phyloP scores from a whole-genome alignment of 208 protist genomes.

The Porcisia hertigi region DNA sequence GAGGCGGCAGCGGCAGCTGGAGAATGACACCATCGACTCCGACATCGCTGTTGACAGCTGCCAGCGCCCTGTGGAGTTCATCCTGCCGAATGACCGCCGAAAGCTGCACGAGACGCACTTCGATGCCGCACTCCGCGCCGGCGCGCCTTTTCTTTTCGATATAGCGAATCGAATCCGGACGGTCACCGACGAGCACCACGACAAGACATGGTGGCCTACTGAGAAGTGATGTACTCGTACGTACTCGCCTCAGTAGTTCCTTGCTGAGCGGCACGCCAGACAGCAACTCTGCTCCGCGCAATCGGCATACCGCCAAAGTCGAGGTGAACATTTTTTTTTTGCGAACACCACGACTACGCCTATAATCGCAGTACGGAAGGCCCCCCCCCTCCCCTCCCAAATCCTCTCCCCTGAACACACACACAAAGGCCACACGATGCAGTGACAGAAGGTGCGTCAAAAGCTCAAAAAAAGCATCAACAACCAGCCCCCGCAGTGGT shows the following conservation, averaged over 20 bases:
- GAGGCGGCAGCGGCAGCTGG: slow-evolving; percentile 93
- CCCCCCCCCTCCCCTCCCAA: background rate
- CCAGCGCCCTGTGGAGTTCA: slow-evolving; percentile 45
- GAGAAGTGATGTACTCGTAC: slow-evolving; percentile 31
- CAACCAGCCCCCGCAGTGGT: too few species aligned
- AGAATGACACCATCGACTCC: slow-evolving; percentile 81
- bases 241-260: slow-evolving; percentile 41
- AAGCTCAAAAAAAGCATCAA: background rate
- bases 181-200: slow-evolving; percentile 93
- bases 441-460: background rate
- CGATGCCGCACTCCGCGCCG: slow-evolving; percentile 52
- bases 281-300: slow-evolving; percentile 40
- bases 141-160: slow-evolving; percentile 53
- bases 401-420: background rate
- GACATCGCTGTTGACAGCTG: slow-evolving; percentile 35
- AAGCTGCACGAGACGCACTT: slow-evolving; percentile 38
- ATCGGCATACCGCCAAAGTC: background rate
- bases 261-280: slow-evolving; percentile 45
- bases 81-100: slow-evolving; percentile 32
- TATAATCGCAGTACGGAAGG: background rate
- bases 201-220: slow-evolving; percentile 76
- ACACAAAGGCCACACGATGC: background rate
- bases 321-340: background rate
- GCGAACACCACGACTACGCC: background rate
- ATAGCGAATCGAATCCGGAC: slow-evolving; percentile 85